Evolutionary conservation across 768 basidiomycete species (phyloP), one percentile per base, ranked within the genome.

Genomic region (Termitomyces sp.): DNA sequence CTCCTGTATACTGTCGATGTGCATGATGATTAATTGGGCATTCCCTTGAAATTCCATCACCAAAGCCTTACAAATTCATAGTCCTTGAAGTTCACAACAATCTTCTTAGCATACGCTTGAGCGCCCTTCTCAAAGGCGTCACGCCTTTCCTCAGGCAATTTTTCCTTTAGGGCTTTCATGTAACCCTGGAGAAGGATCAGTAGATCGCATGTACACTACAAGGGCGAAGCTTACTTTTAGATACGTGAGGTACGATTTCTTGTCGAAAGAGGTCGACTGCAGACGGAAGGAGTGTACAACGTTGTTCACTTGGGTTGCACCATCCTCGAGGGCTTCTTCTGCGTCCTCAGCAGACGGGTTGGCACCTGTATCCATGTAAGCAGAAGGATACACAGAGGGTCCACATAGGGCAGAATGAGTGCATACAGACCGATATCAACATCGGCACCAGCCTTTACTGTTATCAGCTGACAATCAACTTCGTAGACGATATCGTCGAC

Each of bases 271-370:
- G 13, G 92, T 95, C 29, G 68, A 20, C 66, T 89, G 83, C 59
- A 99, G 87, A 65, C 95, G 89, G 86, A 95, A 94, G 41, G 94
- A 94, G 78, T 92, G 75, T 52, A 86, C 85, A 62, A 98, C 80
- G 72, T 98, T 93, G 87, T 94, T 98, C 69, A 96, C 88, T 57
- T 76, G 76, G 14, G 50, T 5, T n/a, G 83, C 77, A 61, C 90
- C 92, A 0, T 90, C 89, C 71, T 94, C 95, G 55, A 95, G 71
- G 27, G 76, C 78, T 55, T 98, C 97, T 0, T 84, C 86, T 47
- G 75, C 75, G 53, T 97, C 96, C 75, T 98, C 96, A 6, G 86
- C 77, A 46, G 95, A 98, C 41, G 95, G 89, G 74, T 98, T 96
- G 57, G 90, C 94, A 70, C 95, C 93, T 94, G 63, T 12, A 55